Evolutionary conservation across 2,329 filamentous ascomycete genomes (phyloP).

Genomic region (Aschersonia sp.): DNA sequence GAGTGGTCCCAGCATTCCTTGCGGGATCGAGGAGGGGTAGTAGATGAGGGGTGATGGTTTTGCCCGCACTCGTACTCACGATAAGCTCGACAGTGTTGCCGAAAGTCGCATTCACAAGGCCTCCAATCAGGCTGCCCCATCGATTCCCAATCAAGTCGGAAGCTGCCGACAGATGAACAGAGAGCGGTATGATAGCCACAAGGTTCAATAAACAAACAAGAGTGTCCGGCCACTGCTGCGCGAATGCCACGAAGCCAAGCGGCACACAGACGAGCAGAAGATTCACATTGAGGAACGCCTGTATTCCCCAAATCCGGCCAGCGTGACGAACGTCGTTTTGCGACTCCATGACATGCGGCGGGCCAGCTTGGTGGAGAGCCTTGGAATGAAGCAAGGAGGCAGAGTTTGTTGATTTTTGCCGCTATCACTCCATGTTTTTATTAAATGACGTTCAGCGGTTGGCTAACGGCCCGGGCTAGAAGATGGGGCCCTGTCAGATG

Average conservation of each 20-base stretch:
- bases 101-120: constrained; percentile 7
- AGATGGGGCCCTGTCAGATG: no score
- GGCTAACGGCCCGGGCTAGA: no score
- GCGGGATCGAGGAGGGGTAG: no score
- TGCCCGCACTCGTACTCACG: constrained; percentile 1
- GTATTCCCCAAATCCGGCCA: neutral
- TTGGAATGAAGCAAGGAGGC: no score
- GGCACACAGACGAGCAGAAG: constrained; percentile 4
- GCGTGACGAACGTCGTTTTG: neutral
- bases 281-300: neutral
- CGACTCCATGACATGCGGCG: neutral
- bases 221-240: constrained; percentile 2
- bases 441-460: no score
- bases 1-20: neutral
- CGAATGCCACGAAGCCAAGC: constrained; percentile 4
- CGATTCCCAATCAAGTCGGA: constrained; percentile 5
- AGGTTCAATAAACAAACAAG: constrained; percentile 4
- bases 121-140: constrained; percentile 5
- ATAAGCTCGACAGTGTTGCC: constrained; percentile 7
- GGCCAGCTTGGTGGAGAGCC: neutral
- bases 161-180: constrained; percentile 5
- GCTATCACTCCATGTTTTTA: no score
- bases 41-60: neutral
- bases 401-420: no score
- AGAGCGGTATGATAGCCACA: constrained; percentile 7